Conservation (phyloP, 2,329 filamentous ascomycete species). For the Hypocreales sp. region DNA sequence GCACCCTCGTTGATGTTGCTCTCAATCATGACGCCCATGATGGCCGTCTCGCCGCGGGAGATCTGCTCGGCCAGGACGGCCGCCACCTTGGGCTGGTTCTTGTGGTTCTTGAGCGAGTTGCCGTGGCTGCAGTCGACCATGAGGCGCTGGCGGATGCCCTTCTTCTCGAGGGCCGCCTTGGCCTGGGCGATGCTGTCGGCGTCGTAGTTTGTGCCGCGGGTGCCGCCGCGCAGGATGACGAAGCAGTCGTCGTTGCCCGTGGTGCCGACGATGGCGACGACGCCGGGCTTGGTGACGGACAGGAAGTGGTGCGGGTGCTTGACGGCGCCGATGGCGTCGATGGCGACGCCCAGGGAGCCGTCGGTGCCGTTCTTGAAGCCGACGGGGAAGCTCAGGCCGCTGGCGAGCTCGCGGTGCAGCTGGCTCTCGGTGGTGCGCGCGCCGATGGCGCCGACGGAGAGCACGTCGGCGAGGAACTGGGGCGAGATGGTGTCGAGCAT, state of each 20-base stretch:
- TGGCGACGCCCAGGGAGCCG: constrained; percentile 73
- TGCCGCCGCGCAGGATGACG: constrained; percentile 85
- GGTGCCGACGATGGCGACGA: constrained; percentile 89
- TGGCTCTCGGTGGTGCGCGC: constrained; percentile 96
- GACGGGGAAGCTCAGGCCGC: constrained; percentile 88
- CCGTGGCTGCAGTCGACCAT: constrained; percentile 99
- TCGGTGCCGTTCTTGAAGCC: constrained; percentile 99
- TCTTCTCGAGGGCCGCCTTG: constrained; percentile 62
- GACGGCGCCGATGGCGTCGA: constrained; percentile 90
- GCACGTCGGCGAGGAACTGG: constrained; percentile 85
- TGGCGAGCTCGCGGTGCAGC: constrained; percentile 86
- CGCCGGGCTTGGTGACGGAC: constrained; percentile 89
- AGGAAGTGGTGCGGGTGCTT: constrained; percentile 91
- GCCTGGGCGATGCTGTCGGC: constrained; percentile 69
- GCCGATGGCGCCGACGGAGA: constrained; percentile 85
- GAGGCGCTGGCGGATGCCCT: constrained; percentile 58
- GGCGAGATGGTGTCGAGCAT: constrained; percentile 98
- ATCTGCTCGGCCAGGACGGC: constrained; percentile 72
- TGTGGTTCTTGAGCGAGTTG: constrained; percentile 91
- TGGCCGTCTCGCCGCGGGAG: constrained; percentile 62
- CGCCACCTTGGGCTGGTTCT: constrained; percentile 92
- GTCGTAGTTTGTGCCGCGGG: constrained; percentile 88
- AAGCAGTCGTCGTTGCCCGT: constrained; percentile 95
- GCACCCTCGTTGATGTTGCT: constrained; percentile 87
- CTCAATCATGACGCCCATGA: constrained; percentile 99